These are phyloP conservation scores for Erysimum pusillum DNA, from an alignment of 441 rosid species.

Conservation along the genomic window DNA sequence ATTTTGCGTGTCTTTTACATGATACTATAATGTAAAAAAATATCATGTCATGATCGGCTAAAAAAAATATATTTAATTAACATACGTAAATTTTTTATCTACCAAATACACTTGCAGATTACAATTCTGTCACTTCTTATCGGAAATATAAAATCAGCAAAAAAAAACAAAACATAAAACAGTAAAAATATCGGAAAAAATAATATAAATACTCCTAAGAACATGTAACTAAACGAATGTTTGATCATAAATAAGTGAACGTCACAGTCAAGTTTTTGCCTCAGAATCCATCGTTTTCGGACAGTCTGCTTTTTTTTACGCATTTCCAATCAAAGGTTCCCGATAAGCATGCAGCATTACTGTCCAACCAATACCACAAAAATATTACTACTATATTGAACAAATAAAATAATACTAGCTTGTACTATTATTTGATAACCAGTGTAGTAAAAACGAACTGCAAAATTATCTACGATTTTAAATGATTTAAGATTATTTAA, in stretches of 20 bases:
- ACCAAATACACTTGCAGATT: not conserved
- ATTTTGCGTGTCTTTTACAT: not conserved
- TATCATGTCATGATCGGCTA: not conserved
- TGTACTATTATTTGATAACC: constrained; percentile 1
- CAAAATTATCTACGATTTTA: not conserved
- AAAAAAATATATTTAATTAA: not conserved
- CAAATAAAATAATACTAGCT: constrained; percentile 1
- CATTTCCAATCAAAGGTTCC: constrained; percentile 11
- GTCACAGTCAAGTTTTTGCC: constrained; percentile 12
- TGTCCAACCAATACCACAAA: constrained; percentile 18
- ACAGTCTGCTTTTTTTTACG: not conserved
- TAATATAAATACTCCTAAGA: not conserved
- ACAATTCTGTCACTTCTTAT: not conserved
- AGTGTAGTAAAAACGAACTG: constrained; percentile 16
- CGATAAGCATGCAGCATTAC: constrained; percentile 2
- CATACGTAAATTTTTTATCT: not conserved
- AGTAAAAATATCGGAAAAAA: not conserved
- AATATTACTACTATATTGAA: not conserved
- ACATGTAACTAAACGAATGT: constrained; percentile 20
- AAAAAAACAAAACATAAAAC: not conserved
- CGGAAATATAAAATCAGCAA: not conserved
- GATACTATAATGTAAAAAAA: not conserved
- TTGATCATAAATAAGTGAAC: constrained; percentile 6
- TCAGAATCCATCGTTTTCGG: constrained; percentile 10
- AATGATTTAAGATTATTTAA: not conserved